Evolutionary conservation across 495 filamentous ascomycete species (phyloP).

Genomic region (Penicillium riverlandense): DNA sequence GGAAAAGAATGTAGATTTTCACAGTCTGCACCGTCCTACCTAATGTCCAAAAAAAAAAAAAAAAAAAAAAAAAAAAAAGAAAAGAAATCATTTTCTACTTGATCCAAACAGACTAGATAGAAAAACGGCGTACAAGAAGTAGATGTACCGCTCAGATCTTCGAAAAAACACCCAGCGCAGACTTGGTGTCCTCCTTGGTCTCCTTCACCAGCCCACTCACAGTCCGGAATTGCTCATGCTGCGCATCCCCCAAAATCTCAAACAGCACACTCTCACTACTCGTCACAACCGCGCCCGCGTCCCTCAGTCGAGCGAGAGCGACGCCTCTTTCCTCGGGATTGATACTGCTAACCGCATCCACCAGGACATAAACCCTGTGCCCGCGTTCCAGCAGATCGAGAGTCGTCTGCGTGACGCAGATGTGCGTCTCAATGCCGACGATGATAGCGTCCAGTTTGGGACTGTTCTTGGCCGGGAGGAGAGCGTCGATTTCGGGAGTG

Average conservation of each 20-base stretch:
- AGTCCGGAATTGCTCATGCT: conserved; percentile 57
- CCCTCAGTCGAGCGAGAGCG: conserved; percentile 66
- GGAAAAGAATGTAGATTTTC: too few relatives aligned
- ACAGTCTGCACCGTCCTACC: too few relatives aligned
- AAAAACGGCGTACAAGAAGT: not conserved
- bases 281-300: conserved; percentile 73
- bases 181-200: conserved; percentile 56
- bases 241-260: conserved; percentile 87
- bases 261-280: conserved; percentile 89
- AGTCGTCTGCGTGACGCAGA: conserved; percentile 90
- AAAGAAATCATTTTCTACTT: too few relatives aligned
- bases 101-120: not conserved
- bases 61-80: too few relatives aligned
- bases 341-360: conserved; percentile 85
- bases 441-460: conserved; percentile 27
- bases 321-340: conserved; percentile 74
- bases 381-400: conserved; percentile 69
- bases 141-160: conserved; percentile 46
- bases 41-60: not conserved
- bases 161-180: conserved; percentile 55
- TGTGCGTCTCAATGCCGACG: conserved; percentile 88
- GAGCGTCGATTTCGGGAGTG: conserved; percentile 34
- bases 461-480: conserved; percentile 17
- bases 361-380: conserved; percentile 78
- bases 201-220: conserved; percentile 77